These are phyloP conservation scores for Ascomycota sp. DNA, from an alignment of 2,329 filamentous ascomycete species.

Conservation along the genomic window DNA sequence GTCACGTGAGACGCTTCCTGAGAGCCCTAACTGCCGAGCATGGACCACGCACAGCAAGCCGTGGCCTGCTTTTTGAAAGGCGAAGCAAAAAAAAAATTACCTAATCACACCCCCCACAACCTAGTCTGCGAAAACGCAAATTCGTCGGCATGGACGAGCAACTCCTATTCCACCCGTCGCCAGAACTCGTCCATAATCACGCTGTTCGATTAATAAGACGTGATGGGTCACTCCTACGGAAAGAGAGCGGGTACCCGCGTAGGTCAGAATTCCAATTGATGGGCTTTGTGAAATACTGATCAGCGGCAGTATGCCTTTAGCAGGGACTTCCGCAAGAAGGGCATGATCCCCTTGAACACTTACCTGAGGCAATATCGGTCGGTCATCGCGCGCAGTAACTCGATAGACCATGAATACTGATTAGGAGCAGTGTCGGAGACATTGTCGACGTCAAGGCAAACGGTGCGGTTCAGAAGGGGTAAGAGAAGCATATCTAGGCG, in stretches of 20 bases:
- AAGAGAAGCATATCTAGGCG: too few species aligned
- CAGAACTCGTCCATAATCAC: slow-evolving; percentile 22
- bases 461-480: slow-evolving; percentile 97
- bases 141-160: slow-evolving; percentile 12
- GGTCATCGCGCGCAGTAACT: slow-evolving; percentile 6
- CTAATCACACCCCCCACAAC: slow-evolving; percentile 17
- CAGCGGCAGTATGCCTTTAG: slow-evolving; percentile 63
- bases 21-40: slow-evolving; percentile 13
- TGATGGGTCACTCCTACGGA: slow-evolving; percentile 77
- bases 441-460: slow-evolving; percentile 98
- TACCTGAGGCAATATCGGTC: slow-evolving; percentile 88
- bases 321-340: slow-evolving; percentile 85
- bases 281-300: slow-evolving; percentile 9
- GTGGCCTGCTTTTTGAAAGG: neutral
- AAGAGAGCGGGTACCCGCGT: slow-evolving; percentile 71
- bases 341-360: slow-evolving; percentile 79
- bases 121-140: slow-evolving; percentile 16
- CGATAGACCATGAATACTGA: slow-evolving; percentile 17
- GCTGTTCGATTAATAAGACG: slow-evolving; percentile 27
- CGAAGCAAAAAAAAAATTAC: slow-evolving; percentile 14
- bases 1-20: slow-evolving; percentile 9
- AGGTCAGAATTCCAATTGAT: slow-evolving; percentile 20
- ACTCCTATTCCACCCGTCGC: slow-evolving; percentile 14
- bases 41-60: neutral
- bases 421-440: slow-evolving; percentile 59